Percentiles rank a stretch among this genome's conserved stretches.
These are phyloP conservation scores for Scutellaria baicalensis DNA, from an alignment of 257 asterid genomes.

Conservation along the genomic window DNA sequence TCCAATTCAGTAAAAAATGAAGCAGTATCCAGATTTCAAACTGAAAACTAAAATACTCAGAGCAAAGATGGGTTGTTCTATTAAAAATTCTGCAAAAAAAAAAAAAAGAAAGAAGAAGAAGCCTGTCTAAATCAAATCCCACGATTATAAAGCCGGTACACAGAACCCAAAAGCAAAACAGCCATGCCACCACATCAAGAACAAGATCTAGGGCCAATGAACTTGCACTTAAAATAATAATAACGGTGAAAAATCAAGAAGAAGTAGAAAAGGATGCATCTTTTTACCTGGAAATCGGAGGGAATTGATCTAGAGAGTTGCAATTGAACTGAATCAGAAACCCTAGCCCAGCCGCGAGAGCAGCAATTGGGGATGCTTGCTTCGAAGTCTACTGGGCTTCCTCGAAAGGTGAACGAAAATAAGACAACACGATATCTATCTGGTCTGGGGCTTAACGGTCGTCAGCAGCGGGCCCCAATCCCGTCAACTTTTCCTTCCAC, in stretches of 20 bases:
- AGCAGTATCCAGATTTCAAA: not conserved
- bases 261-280: not conserved
- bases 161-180: not conserved
- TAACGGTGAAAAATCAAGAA: not conserved
- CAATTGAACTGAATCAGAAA: constrained; percentile 6
- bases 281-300: constrained; percentile 14
- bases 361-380: constrained; percentile 1
- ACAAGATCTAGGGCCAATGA: constrained; percentile 23
- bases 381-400: constrained; percentile 4
- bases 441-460: constrained; percentile 30
- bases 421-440: constrained; percentile 16
- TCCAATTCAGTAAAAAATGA: not conserved
- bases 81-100: not conserved
- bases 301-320: not conserved
- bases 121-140: not conserved
- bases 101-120: no score
- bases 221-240: not conserved
- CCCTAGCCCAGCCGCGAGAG: constrained; percentile 12
- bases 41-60: not conserved
- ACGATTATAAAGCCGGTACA: not conserved
- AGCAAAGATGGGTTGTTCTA: not conserved
- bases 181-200: not conserved
- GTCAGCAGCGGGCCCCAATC: constrained; percentile 12
- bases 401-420: not conserved
- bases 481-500: not conserved